phyloP scores from a whole-genome alignment of 148 eudicot genomes.

The Rhododendron molle region DNA sequence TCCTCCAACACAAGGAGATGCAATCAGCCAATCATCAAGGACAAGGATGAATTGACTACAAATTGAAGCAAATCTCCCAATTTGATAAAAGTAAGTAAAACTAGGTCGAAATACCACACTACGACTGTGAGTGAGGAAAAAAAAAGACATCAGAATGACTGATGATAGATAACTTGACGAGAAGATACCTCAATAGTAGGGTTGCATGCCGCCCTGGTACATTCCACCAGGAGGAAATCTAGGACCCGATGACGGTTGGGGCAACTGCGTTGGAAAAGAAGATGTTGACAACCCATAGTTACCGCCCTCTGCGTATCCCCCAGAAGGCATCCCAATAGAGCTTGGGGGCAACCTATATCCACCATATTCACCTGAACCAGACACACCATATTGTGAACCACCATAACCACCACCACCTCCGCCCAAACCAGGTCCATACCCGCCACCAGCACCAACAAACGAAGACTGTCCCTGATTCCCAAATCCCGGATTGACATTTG shows the following conservation, averaged over 20 bases:
- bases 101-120: neutral
- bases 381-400: constrained; percentile 43
- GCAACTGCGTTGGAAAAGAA: constrained; percentile 37
- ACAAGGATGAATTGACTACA: neutral
- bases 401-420: constrained; percentile 30
- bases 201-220: constrained; percentile 69
- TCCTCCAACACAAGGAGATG: neutral
- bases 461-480: constrained; percentile 32
- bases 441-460: constrained; percentile 21
- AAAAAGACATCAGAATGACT: neutral
- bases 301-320: constrained; percentile 55
- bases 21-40: neutral
- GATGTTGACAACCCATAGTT: constrained; percentile 41
- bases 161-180: neutral
- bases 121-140: neutral
- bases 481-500: constrained; percentile 20
- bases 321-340: constrained; percentile 39
- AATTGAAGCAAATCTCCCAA: neutral
- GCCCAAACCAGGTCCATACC: constrained; percentile 32
- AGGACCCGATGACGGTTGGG: constrained; percentile 52
- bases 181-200: constrained; percentile 70
- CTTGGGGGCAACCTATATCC: constrained; percentile 55
- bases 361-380: constrained; percentile 44
- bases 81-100: neutral
- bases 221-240: constrained; percentile 68